Conservation (phyloP, 2,329 filamentous ascomycete genomes). For the Fusarium agapanthi region DNA sequence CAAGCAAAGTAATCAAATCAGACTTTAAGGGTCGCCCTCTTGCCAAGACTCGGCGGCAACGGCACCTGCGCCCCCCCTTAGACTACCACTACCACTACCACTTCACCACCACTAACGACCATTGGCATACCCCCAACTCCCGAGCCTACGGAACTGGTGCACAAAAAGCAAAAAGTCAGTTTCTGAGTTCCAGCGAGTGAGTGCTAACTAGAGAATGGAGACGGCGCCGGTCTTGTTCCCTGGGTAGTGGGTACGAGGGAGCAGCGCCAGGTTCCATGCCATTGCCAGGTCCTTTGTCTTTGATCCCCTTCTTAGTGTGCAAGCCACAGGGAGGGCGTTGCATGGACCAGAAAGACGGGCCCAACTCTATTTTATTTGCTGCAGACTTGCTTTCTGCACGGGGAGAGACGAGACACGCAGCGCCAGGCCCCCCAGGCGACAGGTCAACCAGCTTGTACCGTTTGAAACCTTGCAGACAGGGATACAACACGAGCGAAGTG, state of each 20-base stretch:
- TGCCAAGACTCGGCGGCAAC: conserved; percentile 40
- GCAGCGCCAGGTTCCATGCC: not conserved
- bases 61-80: conserved; percentile 21
- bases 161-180: not conserved
- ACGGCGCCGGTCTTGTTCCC: not conserved
- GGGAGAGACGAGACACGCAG: not conserved
- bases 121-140: conserved; percentile 20
- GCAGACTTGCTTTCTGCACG: not conserved
- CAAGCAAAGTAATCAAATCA: conserved; percentile 6
- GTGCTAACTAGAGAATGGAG: not conserved
- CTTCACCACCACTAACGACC: not conserved
- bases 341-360: conserved; percentile 17
- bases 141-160: conserved; percentile 31
- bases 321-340: not conserved
- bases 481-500: conserved; percentile 20
- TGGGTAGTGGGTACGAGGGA: conserved; percentile 9
- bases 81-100: not conserved
- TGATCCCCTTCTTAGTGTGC: not conserved
- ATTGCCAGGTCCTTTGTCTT: not conserved
- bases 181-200: not conserved
- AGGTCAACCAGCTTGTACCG: conserved; percentile 18
- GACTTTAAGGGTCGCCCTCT: conserved; percentile 32
- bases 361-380: conserved; percentile 39
- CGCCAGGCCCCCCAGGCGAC: not conserved
- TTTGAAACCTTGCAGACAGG: conserved; percentile 11